These are phyloP conservation scores for Metschnikowia picachoensis DNA, from an alignment of 805 yeast genomes.

Conservation along the genomic window DNA sequence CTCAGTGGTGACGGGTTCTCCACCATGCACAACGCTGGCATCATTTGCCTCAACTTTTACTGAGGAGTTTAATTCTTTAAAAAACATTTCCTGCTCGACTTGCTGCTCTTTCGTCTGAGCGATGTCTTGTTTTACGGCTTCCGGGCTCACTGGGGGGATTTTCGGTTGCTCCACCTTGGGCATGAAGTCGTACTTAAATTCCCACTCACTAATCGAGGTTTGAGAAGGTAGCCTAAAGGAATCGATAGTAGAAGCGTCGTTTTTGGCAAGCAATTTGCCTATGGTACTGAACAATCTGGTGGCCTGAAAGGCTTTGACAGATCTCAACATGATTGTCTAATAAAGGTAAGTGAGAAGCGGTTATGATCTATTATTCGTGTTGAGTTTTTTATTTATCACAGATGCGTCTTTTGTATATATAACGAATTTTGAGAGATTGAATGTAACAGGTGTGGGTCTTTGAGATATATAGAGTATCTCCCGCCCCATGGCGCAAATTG, in stretches of 20 bases:
- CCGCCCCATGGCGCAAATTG: not conserved
- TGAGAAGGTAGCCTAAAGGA: conserved; percentile 48
- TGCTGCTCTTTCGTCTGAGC: conserved; percentile 39
- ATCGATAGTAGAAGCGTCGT: conserved; percentile 57
- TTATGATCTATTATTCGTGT: not conserved
- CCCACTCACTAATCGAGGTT: conserved; percentile 46
- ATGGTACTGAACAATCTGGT: conserved; percentile 19
- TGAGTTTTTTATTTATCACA: too few relatives aligned
- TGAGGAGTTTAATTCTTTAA: conserved; percentile 31
- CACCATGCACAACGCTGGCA: conserved; percentile 41
- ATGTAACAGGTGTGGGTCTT: too few relatives aligned
- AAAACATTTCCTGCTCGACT: conserved; percentile 36
- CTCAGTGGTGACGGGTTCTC: conserved; percentile 35
- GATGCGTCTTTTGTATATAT: too few relatives aligned
- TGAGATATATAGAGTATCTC: not conserved
- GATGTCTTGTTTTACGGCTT: conserved; percentile 47
- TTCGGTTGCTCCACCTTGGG: conserved; percentile 40
- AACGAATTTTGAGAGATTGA: too few relatives aligned
- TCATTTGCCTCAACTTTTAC: conserved; percentile 43
- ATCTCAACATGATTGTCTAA: conserved; percentile 32
- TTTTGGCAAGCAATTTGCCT: conserved; percentile 38
- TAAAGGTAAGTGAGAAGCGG: not conserved
- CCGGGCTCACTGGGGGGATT: conserved; percentile 44
- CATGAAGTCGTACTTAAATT: conserved; percentile 44
- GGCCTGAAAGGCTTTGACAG: conserved; percentile 6